These are phyloP conservation scores for Cardamine occulta DNA, from an alignment of 345 rosid species.

Conservation along the genomic window DNA sequence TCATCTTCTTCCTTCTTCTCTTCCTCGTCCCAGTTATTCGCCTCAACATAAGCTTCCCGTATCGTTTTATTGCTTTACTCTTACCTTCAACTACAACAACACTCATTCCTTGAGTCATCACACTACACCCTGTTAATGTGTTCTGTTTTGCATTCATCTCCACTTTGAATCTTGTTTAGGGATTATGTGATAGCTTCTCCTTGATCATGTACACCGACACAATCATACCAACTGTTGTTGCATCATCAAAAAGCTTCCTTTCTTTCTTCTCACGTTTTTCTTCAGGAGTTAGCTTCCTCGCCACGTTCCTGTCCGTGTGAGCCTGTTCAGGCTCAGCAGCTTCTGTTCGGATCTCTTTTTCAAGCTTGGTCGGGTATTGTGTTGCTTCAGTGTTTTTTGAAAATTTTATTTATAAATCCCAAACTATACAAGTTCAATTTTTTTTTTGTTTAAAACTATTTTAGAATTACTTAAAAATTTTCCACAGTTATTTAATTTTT, in stretches of 20 bases:
- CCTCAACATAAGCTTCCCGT: slow-evolving; percentile 78
- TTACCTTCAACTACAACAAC: slow-evolving; percentile 90
- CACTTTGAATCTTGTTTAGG: slow-evolving; percentile 77
- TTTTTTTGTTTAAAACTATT: too few relatives aligned
- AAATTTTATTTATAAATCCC: too few relatives aligned
- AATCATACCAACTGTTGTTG: slow-evolving; percentile 60
- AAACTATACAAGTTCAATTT: too few relatives aligned
- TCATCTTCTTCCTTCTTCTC: slow-evolving; percentile 54
- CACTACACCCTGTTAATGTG: too few relatives aligned
- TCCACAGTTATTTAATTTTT: too few relatives aligned
- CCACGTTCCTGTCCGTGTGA: slow-evolving; percentile 81
- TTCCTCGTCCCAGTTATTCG: slow-evolving; percentile 84
- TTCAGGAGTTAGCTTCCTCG: slow-evolving; percentile 90
- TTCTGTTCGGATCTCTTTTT: slow-evolving; percentile 80
- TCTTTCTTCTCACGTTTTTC: slow-evolving; percentile 93
- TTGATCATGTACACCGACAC: slow-evolving; percentile 84
- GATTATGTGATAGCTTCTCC: slow-evolving; percentile 64
- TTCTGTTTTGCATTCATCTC: slow-evolving; percentile 70
- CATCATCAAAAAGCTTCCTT: slow-evolving; percentile 81
- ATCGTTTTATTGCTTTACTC: slow-evolving; percentile 41
- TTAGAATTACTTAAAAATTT: too few relatives aligned
- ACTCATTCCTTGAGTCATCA: slow-evolving; percentile 40
- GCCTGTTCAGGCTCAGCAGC: slow-evolving; percentile 98
- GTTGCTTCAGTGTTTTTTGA: slow-evolving; percentile 96
- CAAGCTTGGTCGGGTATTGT: slow-evolving; percentile 89